Evolutionary conservation across 1,139 yeast species (phyloP), one percentile per base, ranked within the genome.

Genomic region (Martiniozyma asiatica): DNA sequence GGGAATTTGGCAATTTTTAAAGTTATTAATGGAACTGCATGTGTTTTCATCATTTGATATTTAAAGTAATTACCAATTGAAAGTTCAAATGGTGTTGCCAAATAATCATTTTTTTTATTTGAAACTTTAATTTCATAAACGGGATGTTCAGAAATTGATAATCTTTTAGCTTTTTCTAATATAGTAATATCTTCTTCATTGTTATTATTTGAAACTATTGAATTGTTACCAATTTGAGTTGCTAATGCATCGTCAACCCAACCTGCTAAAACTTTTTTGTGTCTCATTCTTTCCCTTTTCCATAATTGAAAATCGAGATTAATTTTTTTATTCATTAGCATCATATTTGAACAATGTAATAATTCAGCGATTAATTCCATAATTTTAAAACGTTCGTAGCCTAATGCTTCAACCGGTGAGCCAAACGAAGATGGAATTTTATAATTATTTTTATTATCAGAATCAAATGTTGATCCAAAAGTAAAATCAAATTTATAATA

Each of bases 301-400:
- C 41, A 34, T 22, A 53, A 41, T 17, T 47, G 33, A 20, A 40
- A 39, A 35, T 53, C 58, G 22, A 50, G 31, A 22, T 42, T 46
- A 17, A 39, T 30, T 8, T 51, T 47, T 31, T 51, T 50, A 51
- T 89, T 92, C 50, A 89, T 65, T 29, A 89, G 59, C 2, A 85
- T 84, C 98, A 92, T 92, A 55, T 89, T 89, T 20, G 96, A 84
- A 50, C 98, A 89, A 56, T 89, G 99, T 37, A 89, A 61, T 27
- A 89, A 64, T 54, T 89, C 99, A 1, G 99, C 99, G 36, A 89
- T 72, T 43, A 89, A 62, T 56, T 92, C 98, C 56, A 95, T 87
- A 25, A 89, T 77, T 52, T 87, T 82, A 56, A 92, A 89, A 41
- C 97, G 64, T 57, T 89, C 97, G 53, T 85, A 85, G 0, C 98